phyloP scores from a whole-genome alignment of 805 yeast genomes.

The Citeromyces matritensis region DNA sequence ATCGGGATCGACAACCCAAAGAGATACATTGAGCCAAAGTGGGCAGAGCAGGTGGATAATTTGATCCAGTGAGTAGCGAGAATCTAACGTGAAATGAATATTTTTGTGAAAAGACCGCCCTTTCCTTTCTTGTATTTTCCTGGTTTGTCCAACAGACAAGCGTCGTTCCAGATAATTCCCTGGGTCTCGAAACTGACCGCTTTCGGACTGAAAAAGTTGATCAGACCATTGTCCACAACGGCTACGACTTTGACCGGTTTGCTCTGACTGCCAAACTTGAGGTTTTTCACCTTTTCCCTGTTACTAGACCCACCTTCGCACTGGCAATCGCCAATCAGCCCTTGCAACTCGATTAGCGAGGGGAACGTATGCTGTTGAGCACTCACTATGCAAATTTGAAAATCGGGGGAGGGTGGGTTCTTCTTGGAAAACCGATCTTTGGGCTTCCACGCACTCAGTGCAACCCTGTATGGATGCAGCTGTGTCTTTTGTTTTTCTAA shows the following conservation, averaged over 20 bases:
- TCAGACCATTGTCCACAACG: constrained; percentile 58
- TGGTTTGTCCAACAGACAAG: constrained; percentile 5
- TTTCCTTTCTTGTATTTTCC: constrained; percentile 6
- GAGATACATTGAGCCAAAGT: too few relatives aligned
- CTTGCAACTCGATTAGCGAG: constrained; percentile 21
- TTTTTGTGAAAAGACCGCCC: too few relatives aligned
- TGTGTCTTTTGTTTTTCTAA: neutral
- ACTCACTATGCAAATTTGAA: constrained; percentile 47
- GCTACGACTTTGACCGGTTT: constrained; percentile 24
- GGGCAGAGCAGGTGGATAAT: too few relatives aligned
- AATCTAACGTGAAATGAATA: too few relatives aligned
- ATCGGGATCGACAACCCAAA: constrained; percentile 16
- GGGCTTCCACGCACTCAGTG: constrained; percentile 80
- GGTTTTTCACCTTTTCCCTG: neutral
- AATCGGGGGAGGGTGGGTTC: constrained; percentile 60
- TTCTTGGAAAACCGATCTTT: constrained; percentile 53
- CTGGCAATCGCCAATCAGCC: neutral
- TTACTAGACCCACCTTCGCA: neutral
- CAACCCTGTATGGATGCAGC: constrained; percentile 13
- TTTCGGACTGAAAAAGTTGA: constrained; percentile 43
- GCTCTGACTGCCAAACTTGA: constrained; percentile 3
- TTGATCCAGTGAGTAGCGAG: too few relatives aligned
- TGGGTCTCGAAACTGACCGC: constrained; percentile 28
- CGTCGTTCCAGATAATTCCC: constrained; percentile 14
- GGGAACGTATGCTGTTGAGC: constrained; percentile 30